Conservation (phyloP, 2,329 filamentous ascomycete genomes). For the Cercospora zeina region DNA sequence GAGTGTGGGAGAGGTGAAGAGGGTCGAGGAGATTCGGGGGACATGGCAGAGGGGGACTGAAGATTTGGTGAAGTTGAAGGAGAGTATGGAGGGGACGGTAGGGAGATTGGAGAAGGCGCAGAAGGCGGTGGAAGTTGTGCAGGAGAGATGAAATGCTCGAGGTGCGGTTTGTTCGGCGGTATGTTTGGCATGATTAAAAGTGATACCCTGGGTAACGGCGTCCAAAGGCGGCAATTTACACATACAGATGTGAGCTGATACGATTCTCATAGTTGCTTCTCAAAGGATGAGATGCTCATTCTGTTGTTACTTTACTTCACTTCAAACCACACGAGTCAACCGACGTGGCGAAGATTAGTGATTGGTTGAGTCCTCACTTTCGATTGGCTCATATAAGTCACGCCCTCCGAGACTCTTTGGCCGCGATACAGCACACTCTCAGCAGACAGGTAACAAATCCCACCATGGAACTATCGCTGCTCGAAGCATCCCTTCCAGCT, state of each 20-base stretch:
- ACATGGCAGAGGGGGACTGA: constrained; percentile 48
- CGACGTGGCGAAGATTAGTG: neutral
- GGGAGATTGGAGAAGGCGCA: constrained; percentile 45
- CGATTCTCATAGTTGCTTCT: neutral
- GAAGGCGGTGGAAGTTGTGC: constrained; percentile 29
- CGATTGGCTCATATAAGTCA: neutral
- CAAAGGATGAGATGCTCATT: neutral
- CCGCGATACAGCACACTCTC: neutral
- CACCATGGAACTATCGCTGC: neutral
- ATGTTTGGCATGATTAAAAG: neutral
- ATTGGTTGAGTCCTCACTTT: neutral
- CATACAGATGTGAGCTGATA: neutral
- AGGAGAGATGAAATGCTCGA: constrained; percentile 16
- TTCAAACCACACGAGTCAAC: neutral
- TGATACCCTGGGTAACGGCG: constrained; percentile 20
- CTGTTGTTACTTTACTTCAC: neutral
- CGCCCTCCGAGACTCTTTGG: neutral
- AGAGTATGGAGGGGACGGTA: constrained; percentile 48
- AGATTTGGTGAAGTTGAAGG: constrained; percentile 46
- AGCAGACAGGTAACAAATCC: neutral
- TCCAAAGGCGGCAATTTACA: neutral
- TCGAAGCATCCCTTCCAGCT: neutral
- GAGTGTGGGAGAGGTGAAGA: constrained; percentile 42
- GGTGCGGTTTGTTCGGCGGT: too few species aligned
- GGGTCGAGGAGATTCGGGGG: constrained; percentile 46